phyloP scores from a whole-genome alignment of 179 eudicot genomes.

The Dionaea muscipula region DNA sequence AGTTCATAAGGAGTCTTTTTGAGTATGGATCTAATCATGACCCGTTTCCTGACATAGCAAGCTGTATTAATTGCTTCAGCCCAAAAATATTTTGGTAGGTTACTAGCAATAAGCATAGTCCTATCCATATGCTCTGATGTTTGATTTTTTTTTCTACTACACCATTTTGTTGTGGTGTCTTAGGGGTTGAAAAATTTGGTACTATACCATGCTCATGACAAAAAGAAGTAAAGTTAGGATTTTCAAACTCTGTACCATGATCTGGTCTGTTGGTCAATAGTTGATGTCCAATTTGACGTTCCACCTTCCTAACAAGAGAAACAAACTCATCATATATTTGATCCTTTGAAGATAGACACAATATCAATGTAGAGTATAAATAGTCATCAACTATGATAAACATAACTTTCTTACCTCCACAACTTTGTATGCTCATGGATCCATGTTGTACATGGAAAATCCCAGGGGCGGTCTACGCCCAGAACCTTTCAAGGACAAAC shows the following conservation, averaged over 20 bases:
- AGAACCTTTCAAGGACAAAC: too few relatives aligned
- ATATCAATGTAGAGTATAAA: background rate
- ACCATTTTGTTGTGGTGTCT: conserved; percentile 3
- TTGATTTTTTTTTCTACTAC: background rate
- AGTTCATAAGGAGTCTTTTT: conserved; percentile 1
- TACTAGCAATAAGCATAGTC: background rate
- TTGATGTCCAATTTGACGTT: too few relatives aligned
- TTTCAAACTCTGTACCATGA: background rate
- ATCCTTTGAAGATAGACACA: background rate
- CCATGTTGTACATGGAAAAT: too few relatives aligned
- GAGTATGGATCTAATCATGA: background rate
- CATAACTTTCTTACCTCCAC: background rate
- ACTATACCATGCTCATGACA: background rate
- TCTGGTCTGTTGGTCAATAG: background rate
- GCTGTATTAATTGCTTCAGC: background rate
- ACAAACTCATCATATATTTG: background rate
- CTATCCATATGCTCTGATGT: background rate
- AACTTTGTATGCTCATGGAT: background rate
- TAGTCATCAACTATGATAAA: conserved; percentile 4
- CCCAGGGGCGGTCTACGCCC: too few relatives aligned
- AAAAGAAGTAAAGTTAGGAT: background rate
- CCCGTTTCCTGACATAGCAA: background rate
- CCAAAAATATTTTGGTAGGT: background rate
- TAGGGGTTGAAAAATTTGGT: background rate
- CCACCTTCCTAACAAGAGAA: too few relatives aligned